These are phyloP conservation scores for Neurospora sp. DNA, from an alignment of 495 filamentous ascomycete species.

Conservation along the genomic window DNA sequence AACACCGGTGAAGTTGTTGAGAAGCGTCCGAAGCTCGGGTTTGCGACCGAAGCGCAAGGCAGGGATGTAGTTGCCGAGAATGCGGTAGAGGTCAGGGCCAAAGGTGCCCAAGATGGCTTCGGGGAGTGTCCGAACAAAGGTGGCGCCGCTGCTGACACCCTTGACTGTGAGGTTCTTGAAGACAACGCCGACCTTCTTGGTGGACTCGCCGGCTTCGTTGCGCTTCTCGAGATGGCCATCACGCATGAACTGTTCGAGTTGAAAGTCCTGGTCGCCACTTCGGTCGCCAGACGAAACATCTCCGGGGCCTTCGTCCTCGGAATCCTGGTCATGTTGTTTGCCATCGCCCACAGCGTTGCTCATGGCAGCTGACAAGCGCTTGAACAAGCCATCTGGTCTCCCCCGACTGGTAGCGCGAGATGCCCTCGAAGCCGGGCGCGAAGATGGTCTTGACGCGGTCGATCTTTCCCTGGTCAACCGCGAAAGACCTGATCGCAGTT, in stretches of 20 bases:
- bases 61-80: slow-evolving; percentile 57
- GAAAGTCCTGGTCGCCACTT: slow-evolving; percentile 46
- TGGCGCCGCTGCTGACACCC: slow-evolving; percentile 55
- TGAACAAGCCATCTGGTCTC: slow-evolving; percentile 10
- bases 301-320: slow-evolving; percentile 30
- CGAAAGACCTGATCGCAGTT: slow-evolving; percentile 55
- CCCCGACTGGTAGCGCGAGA: slow-evolving; percentile 2
- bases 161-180: slow-evolving; percentile 74
- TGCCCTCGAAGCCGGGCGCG: slow-evolving; percentile 4
- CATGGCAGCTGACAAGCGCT: slow-evolving; percentile 8
- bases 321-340: slow-evolving; percentile 15
- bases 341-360: neutral
- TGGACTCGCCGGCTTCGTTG: slow-evolving; percentile 50
- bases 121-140: slow-evolving; percentile 64
- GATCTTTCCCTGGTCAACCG: slow-evolving; percentile 7
- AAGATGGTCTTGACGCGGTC: neutral
- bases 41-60: slow-evolving; percentile 38
- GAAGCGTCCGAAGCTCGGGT: slow-evolving; percentile 44
- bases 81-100: slow-evolving; percentile 67
- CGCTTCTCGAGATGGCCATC: slow-evolving; percentile 77
- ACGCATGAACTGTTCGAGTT: slow-evolving; percentile 62
- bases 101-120: slow-evolving; percentile 75
- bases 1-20: slow-evolving; percentile 70
- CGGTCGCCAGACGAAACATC: slow-evolving; percentile 6
- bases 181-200: slow-evolving; percentile 77